A percentile compares a stretch with the other conserved stretches of the same genome.
Evolutionary conservation across 2,329 filamentous ascomycete species (phyloP).

Genomic region (Epicoccum nigrum): DNA sequence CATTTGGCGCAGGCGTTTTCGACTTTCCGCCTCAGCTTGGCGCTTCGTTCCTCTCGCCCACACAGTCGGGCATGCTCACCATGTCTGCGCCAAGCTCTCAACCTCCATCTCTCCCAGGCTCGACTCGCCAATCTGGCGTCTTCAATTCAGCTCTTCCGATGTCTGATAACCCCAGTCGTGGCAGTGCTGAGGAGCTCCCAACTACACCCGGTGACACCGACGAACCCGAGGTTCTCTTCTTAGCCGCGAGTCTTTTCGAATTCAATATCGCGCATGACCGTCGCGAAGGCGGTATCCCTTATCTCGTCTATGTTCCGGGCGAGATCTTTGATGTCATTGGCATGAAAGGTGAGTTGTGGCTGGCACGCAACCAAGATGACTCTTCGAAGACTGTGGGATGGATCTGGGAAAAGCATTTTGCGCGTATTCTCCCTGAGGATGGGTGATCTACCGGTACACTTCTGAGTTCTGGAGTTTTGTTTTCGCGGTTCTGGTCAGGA

Average conservation of each 20-base stretch:
- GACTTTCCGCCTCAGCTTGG: conserved; percentile 38
- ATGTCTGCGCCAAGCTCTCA: conserved; percentile 28
- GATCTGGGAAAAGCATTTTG: conserved; percentile 99
- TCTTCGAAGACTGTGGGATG: conserved; percentile 79
- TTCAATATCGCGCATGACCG: conserved; percentile 95
- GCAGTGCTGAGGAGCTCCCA: conserved; percentile 32
- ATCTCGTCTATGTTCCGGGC: conserved; percentile 91
- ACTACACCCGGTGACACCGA: conserved; percentile 53
- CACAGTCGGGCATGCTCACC: conserved; percentile 24
- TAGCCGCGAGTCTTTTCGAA: conserved; percentile 92
- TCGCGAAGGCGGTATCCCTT: conserved; percentile 92
- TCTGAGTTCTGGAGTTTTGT: neutral
- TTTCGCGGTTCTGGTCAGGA: neutral
- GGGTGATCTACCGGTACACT: conserved; percentile 10
- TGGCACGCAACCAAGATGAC: conserved; percentile 97
- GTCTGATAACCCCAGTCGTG: conserved; percentile 60
- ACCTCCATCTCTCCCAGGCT: conserved; percentile 34
- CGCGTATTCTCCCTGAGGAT: conserved; percentile 48
- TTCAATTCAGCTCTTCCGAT: conserved; percentile 89
- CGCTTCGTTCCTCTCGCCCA: conserved; percentile 36
- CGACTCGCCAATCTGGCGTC: conserved; percentile 70
- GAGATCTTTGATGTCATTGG: conserved; percentile 79
- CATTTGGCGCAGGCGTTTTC: conserved; percentile 23
- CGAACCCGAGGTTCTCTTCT: conserved; percentile 78
- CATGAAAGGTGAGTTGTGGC: conserved; percentile 96